Base-by-base conservation (phyloP, 2,329 filamentous ascomycete genomes). In the Orbilia quercus region DNA sequence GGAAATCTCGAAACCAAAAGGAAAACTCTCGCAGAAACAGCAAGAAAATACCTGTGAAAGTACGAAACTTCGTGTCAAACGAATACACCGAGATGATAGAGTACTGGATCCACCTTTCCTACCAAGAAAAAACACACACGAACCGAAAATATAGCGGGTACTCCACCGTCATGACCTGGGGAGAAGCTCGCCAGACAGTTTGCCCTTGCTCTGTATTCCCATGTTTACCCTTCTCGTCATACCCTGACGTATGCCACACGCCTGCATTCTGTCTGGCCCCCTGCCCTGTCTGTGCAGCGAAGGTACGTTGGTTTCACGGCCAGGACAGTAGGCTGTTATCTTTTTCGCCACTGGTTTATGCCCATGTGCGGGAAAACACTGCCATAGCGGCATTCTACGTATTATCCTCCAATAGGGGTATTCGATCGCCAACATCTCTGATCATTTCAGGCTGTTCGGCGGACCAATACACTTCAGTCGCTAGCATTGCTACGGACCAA, bases 241-340 rank as follows among this genome's bases (percentile, higher is more conserved):
- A 44, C 31, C 34, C 48, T 64, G 59, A 64, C 47, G 59, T 64
- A 64, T 64, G 59, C 59, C 44, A 45, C 58, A 34, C 42, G n/a
- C 45, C 28, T 53, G 58, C 58, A 42, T n/a, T n/a, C n/a, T n/a
- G n/a, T 62, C 16, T 51, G 58, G 58, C 28, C 22, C 53, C 16
- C 14, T 18, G 14, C 16, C 36, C n/a, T 45, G 42, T 12, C 28
- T 31, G 28, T 31, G 28, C 28, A 31, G 28, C 28, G 38, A 34
- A 16, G 11, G 11, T 40, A 7, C 3, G 12, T 38, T 18, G 31
- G 58, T 51, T 51, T 51, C 34, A 62, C 45, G 58, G 22, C 20
- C 34, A 28, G 16, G 36, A 20, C 38, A 2, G 23, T 18, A 48
- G 25, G 28, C 31, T 34, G 28, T 38, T 48, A 23, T 38, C 28